Evolutionary conservation across 164 flowering plant genomes (phyloP).

Genomic region (Vitis cinerea): DNA sequence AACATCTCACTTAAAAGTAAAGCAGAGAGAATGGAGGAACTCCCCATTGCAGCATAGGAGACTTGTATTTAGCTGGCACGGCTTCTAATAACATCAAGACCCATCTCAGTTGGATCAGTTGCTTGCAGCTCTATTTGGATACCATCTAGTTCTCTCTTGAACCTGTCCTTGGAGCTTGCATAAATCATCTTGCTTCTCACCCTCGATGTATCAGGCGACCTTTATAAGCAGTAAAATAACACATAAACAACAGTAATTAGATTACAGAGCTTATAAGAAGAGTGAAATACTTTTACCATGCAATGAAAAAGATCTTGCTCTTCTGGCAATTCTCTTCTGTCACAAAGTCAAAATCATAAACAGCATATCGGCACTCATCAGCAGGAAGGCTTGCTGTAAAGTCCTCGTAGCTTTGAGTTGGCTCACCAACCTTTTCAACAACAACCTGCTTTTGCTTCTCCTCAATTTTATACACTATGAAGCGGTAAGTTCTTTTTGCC

Average conservation of each 20-base stretch:
- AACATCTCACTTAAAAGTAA: conserved; percentile 18
- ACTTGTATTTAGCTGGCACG: conserved; percentile 27
- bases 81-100: conserved; percentile 41
- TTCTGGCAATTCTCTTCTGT: conserved; percentile 35
- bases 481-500: conserved; percentile 34
- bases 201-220: conserved; percentile 37
- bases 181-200: conserved; percentile 54
- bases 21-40: neutral
- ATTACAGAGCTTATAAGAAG: neutral
- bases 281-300: conserved; percentile 14
- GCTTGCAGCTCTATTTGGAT: conserved; percentile 52
- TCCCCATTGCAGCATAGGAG: neutral
- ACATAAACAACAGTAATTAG: neutral
- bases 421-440: conserved; percentile 44
- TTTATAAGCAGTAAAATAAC: neutral
- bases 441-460: conserved; percentile 37
- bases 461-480: conserved; percentile 33
- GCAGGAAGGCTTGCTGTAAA: conserved; percentile 42
- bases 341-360: conserved; percentile 38
- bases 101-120: conserved; percentile 51
- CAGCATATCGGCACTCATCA: conserved; percentile 47
- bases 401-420: conserved; percentile 36
- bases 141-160: conserved; percentile 49
- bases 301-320: conserved; percentile 35
- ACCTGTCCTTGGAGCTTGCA: conserved; percentile 51